phyloP scores from a whole-genome alignment of 225 moss, liverwort and hornwort species.

The Marchantia paleacea region DNA sequence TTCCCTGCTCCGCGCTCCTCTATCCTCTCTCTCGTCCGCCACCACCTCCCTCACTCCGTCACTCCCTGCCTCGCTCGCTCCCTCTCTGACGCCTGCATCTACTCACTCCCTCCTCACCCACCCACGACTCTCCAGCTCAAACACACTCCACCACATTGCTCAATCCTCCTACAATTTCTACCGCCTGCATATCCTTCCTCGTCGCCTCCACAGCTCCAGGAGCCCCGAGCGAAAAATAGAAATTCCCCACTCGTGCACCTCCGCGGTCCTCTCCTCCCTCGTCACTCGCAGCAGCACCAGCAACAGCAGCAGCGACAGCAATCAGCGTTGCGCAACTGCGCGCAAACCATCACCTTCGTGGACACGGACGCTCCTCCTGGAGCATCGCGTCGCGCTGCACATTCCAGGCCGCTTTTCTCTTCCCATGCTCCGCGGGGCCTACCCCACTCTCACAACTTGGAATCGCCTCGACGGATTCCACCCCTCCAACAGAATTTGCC shows the following conservation, averaged over 20 bases:
- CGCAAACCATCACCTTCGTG: too few species aligned
- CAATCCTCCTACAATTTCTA: not conserved
- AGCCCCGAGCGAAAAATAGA: not conserved
- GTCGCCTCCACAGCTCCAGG: not conserved
- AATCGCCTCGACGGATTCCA: not conserved
- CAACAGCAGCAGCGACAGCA: not conserved
- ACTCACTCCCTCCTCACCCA: not conserved
- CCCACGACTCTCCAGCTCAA: not conserved
- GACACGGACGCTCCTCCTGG: too few species aligned
- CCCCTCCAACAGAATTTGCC: constrained; percentile 8
- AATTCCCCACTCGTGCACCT: constrained; percentile 1
- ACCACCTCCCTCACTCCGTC: not conserved
- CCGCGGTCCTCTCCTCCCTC: not conserved
- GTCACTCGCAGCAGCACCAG: not conserved
- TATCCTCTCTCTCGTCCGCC: not conserved
- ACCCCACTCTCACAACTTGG: not conserved
- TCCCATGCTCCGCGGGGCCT: not conserved
- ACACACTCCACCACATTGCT: not conserved
- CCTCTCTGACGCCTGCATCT: not conserved
- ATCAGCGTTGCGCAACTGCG: too few species aligned
- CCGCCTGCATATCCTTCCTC: not conserved
- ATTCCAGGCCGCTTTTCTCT: not conserved
- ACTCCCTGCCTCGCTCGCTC: not conserved
- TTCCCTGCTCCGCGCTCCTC: not conserved
- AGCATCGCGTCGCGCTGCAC: not conserved